Conservation (phyloP, 2,329 filamentous ascomycete genomes). For the Alternaria arbusti region DNA sequence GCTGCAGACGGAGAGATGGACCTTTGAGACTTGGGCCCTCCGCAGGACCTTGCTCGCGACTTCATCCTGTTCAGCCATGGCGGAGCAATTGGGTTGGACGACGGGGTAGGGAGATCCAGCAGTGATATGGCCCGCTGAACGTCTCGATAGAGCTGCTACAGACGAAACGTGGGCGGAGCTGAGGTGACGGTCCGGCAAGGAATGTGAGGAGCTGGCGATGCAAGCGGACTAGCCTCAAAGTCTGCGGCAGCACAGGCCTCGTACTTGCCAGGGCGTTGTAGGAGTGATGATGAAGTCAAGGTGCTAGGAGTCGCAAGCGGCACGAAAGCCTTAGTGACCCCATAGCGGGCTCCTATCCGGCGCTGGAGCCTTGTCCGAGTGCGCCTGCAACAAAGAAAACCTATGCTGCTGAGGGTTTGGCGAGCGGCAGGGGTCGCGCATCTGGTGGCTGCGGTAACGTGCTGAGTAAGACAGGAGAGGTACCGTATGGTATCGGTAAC, state of each 20-base stretch:
- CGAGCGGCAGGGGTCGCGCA: slow-evolving; percentile 19
- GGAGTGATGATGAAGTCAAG: slow-evolving; percentile 10
- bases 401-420: slow-evolving; percentile 16
- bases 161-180: slow-evolving; percentile 37
- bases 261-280: slow-evolving; percentile 19
- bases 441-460: slow-evolving; percentile 5
- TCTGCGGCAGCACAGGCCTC: slow-evolving; percentile 35
- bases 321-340: slow-evolving; percentile 8
- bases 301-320: slow-evolving; percentile 13
- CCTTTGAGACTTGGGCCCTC: slow-evolving; percentile 53
- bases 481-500: background rate
- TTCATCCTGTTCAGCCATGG: slow-evolving; percentile 48
- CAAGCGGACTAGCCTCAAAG: slow-evolving; percentile 34
- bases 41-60: slow-evolving; percentile 53
- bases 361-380: slow-evolving; percentile 29
- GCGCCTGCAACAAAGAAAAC: slow-evolving; percentile 18
- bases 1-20: slow-evolving; percentile 24
- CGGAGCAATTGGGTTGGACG: slow-evolving; percentile 16
- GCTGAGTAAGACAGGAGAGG: slow-evolving; percentile 12
- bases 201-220: slow-evolving; percentile 33
- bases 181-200: slow-evolving; percentile 33
- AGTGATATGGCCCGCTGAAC: slow-evolving; percentile 27
- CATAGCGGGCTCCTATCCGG: slow-evolving; percentile 17
- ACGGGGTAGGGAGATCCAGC: slow-evolving; percentile 6
- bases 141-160: slow-evolving; percentile 37